phyloP scores from a whole-genome alignment of 768 basidiomycete genomes.

The Boletales sp. region DNA sequence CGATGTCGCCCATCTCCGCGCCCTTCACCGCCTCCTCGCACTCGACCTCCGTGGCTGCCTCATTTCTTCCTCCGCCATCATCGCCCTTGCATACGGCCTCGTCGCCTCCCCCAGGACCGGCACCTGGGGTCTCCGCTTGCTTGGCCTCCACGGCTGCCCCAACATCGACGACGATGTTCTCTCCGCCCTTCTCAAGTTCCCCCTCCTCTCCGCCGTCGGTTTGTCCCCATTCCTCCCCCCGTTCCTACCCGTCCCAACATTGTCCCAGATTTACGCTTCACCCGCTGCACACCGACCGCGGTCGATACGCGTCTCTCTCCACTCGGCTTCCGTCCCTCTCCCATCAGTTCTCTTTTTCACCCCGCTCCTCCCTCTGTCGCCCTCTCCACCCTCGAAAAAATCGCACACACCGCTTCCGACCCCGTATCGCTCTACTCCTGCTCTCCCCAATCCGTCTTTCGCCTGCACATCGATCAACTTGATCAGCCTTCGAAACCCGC shows the following conservation, averaged over 20 bases:
- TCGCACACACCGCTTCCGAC: constrained; percentile 3
- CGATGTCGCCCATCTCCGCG: constrained; percentile 46
- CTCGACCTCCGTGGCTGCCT: constrained; percentile 59
- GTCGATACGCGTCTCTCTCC: constrained; percentile 12
- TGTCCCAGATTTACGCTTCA: constrained; percentile 47
- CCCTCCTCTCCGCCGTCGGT: constrained; percentile 63
- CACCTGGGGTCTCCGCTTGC: constrained; percentile 57
- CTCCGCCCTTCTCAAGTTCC: constrained; percentile 42
- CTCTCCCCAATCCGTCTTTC: constrained; percentile 23
- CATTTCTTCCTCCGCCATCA: constrained; percentile 52
- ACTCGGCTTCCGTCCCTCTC: constrained; percentile 27
- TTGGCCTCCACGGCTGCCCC: constrained; percentile 52
- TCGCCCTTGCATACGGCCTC: constrained; percentile 49
- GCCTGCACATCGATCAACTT: constrained; percentile 23
- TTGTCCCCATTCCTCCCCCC: constrained; percentile 19
- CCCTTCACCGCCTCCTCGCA: constrained; percentile 53
- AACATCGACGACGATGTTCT: constrained; percentile 45
- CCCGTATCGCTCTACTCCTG: constrained; percentile 29
- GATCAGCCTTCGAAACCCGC: background rate
- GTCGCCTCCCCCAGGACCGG: constrained; percentile 29
- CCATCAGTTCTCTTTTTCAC: constrained; percentile 35
- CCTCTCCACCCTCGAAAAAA: constrained; percentile 30
- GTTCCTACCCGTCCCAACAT: constrained; percentile 1
- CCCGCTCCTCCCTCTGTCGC: constrained; percentile 39
- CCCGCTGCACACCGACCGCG: constrained; percentile 35